These are phyloP conservation scores for Pseudognaphalium luteoalbum DNA, from an alignment of 129 eudicot species.

Conservation along the genomic window DNA sequence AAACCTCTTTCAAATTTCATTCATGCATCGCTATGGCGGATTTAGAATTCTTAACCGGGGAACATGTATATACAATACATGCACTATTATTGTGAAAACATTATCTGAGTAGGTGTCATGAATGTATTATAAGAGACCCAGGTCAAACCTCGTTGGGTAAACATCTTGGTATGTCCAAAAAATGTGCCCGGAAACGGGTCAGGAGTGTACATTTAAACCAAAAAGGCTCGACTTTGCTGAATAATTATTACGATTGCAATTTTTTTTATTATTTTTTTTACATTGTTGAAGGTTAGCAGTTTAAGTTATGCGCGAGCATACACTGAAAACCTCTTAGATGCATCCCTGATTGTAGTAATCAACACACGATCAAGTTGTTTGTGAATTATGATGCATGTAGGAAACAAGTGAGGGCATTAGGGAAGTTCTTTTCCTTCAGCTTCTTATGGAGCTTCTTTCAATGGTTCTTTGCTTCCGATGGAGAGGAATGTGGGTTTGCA, in stretches of 20 bases:
- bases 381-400: slow-evolving; percentile 20
- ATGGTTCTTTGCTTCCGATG: slow-evolving; percentile 47
- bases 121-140: no score
- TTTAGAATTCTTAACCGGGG: no score
- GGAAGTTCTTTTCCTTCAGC: slow-evolving; percentile 48
- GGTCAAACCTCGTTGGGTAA: no score
- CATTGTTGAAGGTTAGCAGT: not conserved
- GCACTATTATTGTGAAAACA: no score
- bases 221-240: no score
- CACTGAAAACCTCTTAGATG: not conserved
- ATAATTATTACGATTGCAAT: not conserved
- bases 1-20: not conserved
- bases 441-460: slow-evolving; percentile 47
- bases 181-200: no score
- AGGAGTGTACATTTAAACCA: no score
- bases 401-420: slow-evolving; percentile 50
- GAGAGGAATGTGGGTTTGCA: slow-evolving; percentile 41
- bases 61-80: no score
- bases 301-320: not conserved
- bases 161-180: no score
- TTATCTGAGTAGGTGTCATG: no score
- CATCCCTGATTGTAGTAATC: not conserved
- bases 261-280: not conserved
- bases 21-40: no score
- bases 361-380: no score